Base-by-base conservation (phyloP, 1,284 basidiomycete species). In the Apiotrichum veenhuisii region DNA sequence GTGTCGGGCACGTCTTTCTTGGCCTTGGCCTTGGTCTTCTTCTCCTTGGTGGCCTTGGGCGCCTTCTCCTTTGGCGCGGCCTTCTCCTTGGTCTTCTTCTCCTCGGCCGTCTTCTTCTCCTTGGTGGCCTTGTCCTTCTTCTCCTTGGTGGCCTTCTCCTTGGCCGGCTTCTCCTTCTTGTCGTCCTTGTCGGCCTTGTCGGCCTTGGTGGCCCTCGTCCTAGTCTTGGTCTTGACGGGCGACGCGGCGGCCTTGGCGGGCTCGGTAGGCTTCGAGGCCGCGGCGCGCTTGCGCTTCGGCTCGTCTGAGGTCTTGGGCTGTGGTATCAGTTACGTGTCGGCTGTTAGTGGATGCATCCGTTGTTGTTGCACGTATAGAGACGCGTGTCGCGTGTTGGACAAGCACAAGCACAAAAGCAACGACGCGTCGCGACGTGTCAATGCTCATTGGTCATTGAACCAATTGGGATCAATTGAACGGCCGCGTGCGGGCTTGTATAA, bases 151-250 rank as follows among this genome's bases (percentile, higher is more conserved):
- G 25, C 33, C 41, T 37, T 45, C 36, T 22, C 30, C 25, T 41
- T 26, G 9, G 26, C 36, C 8, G 49, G 37, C 25, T 54, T 44
- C 7, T 45, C 42, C 34, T 30, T 30, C 30, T 5, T 5, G 7
- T 30, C 30, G 7, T 30, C 30, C 30, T 30, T 12, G 7, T 30
- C 12, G 7, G 5, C 30, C 30, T 47, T 47, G n/a, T 48, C 41
- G 8, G 48, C 48, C 45, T 57, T 52, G 33, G 34, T 22, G 23
- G 40, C 34, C 26, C n/a, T 36, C 15, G 46, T 10, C 14, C n/a
- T n/a, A n/a, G 5, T 30, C 51, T 57, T 57, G 18, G 34, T 20
- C 57, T 58, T 50, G 7, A 30, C 30, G 38, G 48, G 30, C 7
- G 47, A 27, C 22, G 44, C 18, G 20, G 42, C 48, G 23, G n/a